Conservation (phyloP, 805 yeast species). For the Lachancea kluyveri region DNA sequence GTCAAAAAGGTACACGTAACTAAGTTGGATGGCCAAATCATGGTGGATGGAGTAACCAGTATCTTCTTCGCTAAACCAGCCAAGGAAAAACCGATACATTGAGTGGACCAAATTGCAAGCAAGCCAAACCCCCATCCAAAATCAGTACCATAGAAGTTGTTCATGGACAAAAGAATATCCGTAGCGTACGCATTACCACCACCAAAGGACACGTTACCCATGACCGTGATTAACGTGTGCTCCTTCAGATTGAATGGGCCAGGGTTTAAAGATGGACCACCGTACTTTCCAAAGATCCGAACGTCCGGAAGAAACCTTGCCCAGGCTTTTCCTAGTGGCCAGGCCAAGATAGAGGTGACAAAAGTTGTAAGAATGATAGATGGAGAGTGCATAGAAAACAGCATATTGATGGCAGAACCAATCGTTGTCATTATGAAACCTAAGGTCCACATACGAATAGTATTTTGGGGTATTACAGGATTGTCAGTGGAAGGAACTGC, state of each 20-base stretch:
- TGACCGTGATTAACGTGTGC: constrained; percentile 50
- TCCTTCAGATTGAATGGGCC: constrained; percentile 61
- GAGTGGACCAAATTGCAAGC: constrained; percentile 48
- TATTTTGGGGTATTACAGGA: constrained; percentile 40
- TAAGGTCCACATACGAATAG: constrained; percentile 48
- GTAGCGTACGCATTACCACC: constrained; percentile 50
- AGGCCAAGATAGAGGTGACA: constrained; percentile 54
- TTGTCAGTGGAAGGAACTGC: constrained; percentile 57
- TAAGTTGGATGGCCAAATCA: constrained; percentile 66
- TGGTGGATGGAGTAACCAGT: constrained; percentile 57
- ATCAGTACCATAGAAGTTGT: constrained; percentile 39
- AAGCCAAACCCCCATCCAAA: constrained; percentile 51
- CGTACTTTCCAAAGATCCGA: constrained; percentile 23
- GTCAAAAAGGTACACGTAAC: constrained; percentile 38
- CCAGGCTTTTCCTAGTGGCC: constrained; percentile 53
- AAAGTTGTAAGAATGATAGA: constrained; percentile 42
- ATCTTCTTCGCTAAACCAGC: constrained; percentile 58
- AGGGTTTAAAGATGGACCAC: constrained; percentile 39
- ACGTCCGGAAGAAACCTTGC: constrained; percentile 33
- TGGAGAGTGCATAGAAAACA: constrained; percentile 55
- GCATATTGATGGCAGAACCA: constrained; percentile 54
- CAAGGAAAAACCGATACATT: constrained; percentile 59
- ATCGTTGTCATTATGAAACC: constrained; percentile 48
- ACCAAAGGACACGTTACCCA: constrained; percentile 38
- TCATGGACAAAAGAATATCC: constrained; percentile 48